phyloP scores from a whole-genome alignment of 352 stramenopile genomes.

The Globisporangium barbulae region DNA sequence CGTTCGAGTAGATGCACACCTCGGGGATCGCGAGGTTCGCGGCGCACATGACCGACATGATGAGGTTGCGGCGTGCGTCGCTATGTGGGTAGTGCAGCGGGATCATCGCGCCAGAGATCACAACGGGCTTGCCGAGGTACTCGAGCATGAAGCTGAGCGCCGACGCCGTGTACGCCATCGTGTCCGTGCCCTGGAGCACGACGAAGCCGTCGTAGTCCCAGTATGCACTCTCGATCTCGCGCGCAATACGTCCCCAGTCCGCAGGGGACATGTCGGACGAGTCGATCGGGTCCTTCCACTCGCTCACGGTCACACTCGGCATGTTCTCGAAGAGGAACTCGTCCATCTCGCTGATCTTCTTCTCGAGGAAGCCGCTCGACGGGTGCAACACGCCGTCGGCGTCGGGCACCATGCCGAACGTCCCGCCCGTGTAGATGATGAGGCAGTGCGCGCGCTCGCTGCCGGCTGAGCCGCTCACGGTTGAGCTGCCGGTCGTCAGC shows the following conservation, averaged over 20 bases:
- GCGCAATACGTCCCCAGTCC: constrained; percentile 92
- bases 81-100: constrained; percentile 95
- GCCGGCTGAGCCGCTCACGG: neutral
- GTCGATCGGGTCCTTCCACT: constrained; percentile 89
- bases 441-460: constrained; percentile 54
- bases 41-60: constrained; percentile 91
- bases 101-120: constrained; percentile 96
- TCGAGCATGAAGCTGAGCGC: constrained; percentile 97
- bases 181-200: constrained; percentile 97
- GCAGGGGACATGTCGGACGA: constrained; percentile 82
- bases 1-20: constrained; percentile 95
- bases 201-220: constrained; percentile 97
- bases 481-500: neutral
- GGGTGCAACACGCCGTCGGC: constrained; percentile 76
- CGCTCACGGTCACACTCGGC: constrained; percentile 67
- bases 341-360: constrained; percentile 86
- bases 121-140: constrained; percentile 94
- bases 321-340: constrained; percentile 85
- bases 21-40: constrained; percentile 77
- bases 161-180: constrained; percentile 96
- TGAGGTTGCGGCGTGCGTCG: constrained; percentile 95
- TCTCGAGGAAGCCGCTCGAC: constrained; percentile 83
- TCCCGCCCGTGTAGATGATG: constrained; percentile 90
- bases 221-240: constrained; percentile 93
- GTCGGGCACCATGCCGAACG: constrained; percentile 89